Percentiles rank a stretch among this genome's conserved stretches.
phyloP scores from a whole-genome alignment of 495 filamentous ascomycete species.

The Endocarpon pusillum region DNA sequence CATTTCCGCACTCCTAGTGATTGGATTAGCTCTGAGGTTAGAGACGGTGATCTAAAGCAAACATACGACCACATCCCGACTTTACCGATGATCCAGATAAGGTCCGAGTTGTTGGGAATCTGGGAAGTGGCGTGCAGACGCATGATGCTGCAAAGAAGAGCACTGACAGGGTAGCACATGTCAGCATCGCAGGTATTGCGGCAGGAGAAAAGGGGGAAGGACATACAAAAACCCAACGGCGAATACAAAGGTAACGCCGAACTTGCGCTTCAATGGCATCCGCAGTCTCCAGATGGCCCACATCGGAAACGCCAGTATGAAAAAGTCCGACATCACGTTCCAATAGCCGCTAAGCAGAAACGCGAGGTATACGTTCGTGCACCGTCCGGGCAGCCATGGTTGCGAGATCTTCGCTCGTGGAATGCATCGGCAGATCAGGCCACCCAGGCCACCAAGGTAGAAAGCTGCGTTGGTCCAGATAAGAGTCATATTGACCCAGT shows the following conservation, averaged over 20 bases:
- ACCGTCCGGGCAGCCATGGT: slow-evolving; percentile 4
- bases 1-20: slow-evolving; percentile 4
- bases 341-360: slow-evolving; percentile 2
- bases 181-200: background rate
- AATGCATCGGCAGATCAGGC: slow-evolving; percentile 8
- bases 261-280: slow-evolving; percentile 8
- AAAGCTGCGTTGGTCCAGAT: slow-evolving; percentile 7
- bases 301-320: slow-evolving; percentile 6
- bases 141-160: slow-evolving; percentile 6
- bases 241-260: slow-evolving; percentile 3
- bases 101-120: slow-evolving; percentile 2
- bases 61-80: slow-evolving; percentile 6
- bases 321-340: slow-evolving; percentile 7
- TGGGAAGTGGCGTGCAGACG: slow-evolving; percentile 2
- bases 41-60: too few relatives aligned
- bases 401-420: slow-evolving; percentile 9
- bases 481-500: slow-evolving; percentile 4
- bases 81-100: slow-evolving; percentile 5
- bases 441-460: slow-evolving; percentile 5
- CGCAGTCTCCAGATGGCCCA: slow-evolving; percentile 9
- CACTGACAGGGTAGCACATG: too few relatives aligned
- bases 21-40: background rate
- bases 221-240: background rate
- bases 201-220: background rate
- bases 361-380: slow-evolving; percentile 4